Base-by-base conservation (phyloP, 441 rosid genomes). In the Gossypium aridum region DNA sequence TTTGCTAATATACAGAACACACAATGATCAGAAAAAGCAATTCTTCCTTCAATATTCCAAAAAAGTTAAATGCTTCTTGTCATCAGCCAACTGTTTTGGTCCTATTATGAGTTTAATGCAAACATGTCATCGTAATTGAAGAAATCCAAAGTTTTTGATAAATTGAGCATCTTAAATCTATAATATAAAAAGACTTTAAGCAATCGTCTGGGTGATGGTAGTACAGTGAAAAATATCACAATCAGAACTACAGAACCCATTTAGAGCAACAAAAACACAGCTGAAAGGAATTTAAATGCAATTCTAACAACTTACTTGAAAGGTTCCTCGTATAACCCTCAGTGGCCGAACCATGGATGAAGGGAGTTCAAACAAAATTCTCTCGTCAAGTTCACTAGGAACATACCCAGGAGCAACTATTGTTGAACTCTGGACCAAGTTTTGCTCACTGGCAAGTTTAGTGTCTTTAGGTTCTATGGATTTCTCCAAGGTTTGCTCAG, bases 271-370 rank as follows among this genome's bases (percentile, higher is more conserved):
- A 49, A 62, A 49, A 43, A 23, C 26, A 66, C 31, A 56, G 45
- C n/a, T 16, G 28, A 22, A 65, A 20, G 69, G 51, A 68, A 34
- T 5, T 19, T 54, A 13, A 70, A 51, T 19, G 8, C 45, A 75
- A 28, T 20, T 60, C 49, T 34, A 69, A 34, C 51, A 80, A 80
- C 91, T 81, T 88, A 92, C 99, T 78, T 97, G 99, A 83, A 94
- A 92, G 75, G 92, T 97, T 88, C 99, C 99, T 71, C 79, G 89
- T 71, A 90, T 82, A 80, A 92, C 96, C 81, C 91, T 83, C 77
- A 94, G 84, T 2, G 98, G 98, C 72, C 97, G 90, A 83, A 97
- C 98, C 98, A 97, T 97, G 56, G 98, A 94, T 73, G 98, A 86
- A 72, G 97, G 86, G 85, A 94, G 89, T 86, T 94, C 99, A 81